These are phyloP conservation scores for Fusarium dlaminii DNA, from an alignment of 2,329 filamentous ascomycete genomes.

Conservation along the genomic window DNA sequence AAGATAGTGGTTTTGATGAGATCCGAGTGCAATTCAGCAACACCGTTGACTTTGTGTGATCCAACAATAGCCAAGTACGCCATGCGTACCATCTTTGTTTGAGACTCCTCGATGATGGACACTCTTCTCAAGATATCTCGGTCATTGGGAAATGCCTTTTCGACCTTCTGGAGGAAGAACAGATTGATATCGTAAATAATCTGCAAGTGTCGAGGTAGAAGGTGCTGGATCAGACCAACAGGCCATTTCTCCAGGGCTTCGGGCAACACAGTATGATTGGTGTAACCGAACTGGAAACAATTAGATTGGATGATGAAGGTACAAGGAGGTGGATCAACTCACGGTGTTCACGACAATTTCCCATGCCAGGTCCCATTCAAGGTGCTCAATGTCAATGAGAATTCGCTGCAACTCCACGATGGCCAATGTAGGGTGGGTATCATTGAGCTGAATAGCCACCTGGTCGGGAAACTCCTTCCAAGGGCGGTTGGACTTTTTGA, in stretches of 20 bases:
- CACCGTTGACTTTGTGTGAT: constrained; percentile 99
- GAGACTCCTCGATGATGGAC: constrained; percentile 97
- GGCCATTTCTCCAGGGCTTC: constrained; percentile 99
- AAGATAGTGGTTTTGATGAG: constrained; percentile 99
- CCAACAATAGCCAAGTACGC: constrained; percentile 94
- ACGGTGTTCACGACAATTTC: constrained; percentile 75
- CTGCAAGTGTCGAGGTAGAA: constrained; percentile 92
- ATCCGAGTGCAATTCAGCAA: constrained; percentile 96
- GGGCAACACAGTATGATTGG: constrained; percentile 96
- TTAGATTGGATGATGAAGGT: constrained; percentile 28
- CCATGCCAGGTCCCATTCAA: constrained; percentile 96
- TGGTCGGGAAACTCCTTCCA: constrained; percentile 96
- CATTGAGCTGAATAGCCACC: constrained; percentile 96
- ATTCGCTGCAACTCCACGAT: constrained; percentile 97
- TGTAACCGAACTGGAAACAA: constrained; percentile 80
- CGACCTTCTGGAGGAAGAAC: constrained; percentile 89
- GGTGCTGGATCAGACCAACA: constrained; percentile 88
- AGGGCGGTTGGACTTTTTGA: constrained; percentile 93
- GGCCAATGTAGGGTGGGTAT: constrained; percentile 95
- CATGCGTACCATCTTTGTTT: constrained; percentile 99
- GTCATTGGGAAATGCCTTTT: constrained; percentile 89
- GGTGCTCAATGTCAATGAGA: constrained; percentile 85
- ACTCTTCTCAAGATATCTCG: constrained; percentile 85
- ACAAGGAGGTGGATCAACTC: constrained; percentile 44
- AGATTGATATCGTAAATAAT: constrained; percentile 99